Conservation (phyloP, 1,284 basidiomycete species). For the Apiotrichum brassicae region DNA sequence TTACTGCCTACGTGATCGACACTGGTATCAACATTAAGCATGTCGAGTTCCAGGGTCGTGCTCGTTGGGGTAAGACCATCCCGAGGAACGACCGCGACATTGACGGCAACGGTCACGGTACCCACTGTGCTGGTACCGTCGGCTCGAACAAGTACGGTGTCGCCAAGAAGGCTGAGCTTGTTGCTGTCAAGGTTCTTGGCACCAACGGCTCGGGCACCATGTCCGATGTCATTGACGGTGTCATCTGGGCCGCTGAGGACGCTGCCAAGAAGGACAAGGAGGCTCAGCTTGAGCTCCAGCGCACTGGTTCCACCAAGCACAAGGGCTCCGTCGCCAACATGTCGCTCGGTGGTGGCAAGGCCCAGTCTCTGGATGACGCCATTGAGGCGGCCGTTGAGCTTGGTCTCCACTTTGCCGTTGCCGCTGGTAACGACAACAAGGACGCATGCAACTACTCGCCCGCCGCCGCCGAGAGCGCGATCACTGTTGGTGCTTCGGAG, state of each 20-base stretch:
- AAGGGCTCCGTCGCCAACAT: slow-evolving; percentile 98
- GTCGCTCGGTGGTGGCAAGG: slow-evolving; percentile 94
- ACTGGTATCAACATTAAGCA: slow-evolving; percentile 73
- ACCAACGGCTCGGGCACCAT: slow-evolving; percentile 90
- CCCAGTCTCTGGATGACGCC: slow-evolving; percentile 73
- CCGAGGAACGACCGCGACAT: slow-evolving; percentile 67
- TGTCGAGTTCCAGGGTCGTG: slow-evolving; percentile 80
- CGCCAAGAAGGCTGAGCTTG: slow-evolving; percentile 81
- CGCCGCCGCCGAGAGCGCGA: slow-evolving; percentile 63
- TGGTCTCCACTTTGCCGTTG: slow-evolving; percentile 92
- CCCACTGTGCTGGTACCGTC: slow-evolving; percentile 79
- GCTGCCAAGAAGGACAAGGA: slow-evolving; percentile 55
- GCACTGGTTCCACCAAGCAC: slow-evolving; percentile 64
- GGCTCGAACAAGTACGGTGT: slow-evolving; percentile 80
- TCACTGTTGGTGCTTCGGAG: slow-evolving; percentile 82
- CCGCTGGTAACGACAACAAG: slow-evolving; percentile 69
- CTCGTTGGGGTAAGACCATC: slow-evolving; percentile 75
- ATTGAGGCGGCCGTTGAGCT: slow-evolving; percentile 76
- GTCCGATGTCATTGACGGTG: slow-evolving; percentile 87
- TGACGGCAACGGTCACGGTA: slow-evolving; percentile 61
- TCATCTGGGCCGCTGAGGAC: slow-evolving; percentile 67
- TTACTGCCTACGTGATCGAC: slow-evolving; percentile 67
- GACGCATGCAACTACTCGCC: slow-evolving; percentile 72
- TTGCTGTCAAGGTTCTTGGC: slow-evolving; percentile 96
- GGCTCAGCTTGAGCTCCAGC: slow-evolving; percentile 59